These are phyloP conservation scores for Colletotrichum sp. DNA, from an alignment of 2,329 filamentous ascomycete genomes.

Conservation along the genomic window DNA sequence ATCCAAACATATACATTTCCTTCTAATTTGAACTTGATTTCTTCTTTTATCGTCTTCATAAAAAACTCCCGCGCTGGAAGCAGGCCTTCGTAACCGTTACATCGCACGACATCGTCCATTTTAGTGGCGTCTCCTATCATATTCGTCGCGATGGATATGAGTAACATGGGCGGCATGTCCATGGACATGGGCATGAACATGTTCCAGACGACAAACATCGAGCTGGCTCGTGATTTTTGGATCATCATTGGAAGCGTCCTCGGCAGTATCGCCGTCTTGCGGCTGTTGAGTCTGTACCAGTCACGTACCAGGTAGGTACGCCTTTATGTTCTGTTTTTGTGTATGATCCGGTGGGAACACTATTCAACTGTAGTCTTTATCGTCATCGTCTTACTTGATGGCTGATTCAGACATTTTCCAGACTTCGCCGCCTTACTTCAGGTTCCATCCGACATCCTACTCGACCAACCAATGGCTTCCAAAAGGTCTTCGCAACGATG, in stretches of 20 bases:
- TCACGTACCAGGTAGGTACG: neutral
- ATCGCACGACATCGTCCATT: neutral
- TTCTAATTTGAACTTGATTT: neutral
- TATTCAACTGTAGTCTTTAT: neutral
- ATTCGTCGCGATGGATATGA: neutral
- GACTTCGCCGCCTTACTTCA: neutral
- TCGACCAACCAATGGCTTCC: neutral
- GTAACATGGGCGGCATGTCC: neutral
- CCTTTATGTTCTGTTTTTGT: neutral
- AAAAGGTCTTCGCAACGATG: constrained; percentile 42
- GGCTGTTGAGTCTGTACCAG: neutral
- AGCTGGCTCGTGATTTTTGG: constrained; percentile 55
- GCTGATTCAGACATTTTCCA: neutral
- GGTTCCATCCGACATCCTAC: neutral
- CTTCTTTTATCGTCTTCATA: neutral
- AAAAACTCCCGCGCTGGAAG: neutral
- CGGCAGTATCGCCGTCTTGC: constrained; percentile 35
- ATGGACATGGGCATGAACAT: neutral
- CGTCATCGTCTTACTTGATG: neutral
- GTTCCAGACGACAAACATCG: neutral
- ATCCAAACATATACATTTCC: neutral
- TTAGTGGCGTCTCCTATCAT: neutral
- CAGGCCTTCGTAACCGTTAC: neutral
- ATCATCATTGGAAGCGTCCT: constrained; percentile 58
- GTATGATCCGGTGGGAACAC: neutral